Conservation (phyloP, 202 grass and related monocot genomes). For the Cymbopogon flexuosus region DNA sequence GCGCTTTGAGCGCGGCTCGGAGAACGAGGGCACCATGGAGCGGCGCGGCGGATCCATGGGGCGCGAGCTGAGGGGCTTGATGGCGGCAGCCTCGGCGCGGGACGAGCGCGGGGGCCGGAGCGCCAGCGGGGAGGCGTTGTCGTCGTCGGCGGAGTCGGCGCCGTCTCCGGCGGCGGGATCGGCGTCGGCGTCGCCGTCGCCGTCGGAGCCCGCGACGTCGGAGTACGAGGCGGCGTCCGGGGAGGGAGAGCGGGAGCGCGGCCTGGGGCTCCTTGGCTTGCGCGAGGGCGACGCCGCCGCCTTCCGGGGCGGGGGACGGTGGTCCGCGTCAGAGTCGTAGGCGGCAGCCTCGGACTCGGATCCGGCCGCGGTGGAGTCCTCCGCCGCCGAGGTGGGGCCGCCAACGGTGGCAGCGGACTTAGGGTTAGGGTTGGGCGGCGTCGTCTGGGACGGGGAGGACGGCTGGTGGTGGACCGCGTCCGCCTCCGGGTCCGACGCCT, state of each 20-base stretch:
- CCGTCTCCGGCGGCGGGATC: background rate
- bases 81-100: constrained; percentile 33
- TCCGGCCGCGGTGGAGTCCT: constrained; percentile 27
- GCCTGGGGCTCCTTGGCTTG: constrained; percentile 24
- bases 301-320: background rate
- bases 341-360: constrained; percentile 39
- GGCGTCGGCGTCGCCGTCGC: constrained; percentile 8
- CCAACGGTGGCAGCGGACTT: constrained; percentile 23
- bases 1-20: constrained; percentile 50
- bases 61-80: constrained; percentile 62
- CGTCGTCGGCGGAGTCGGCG: constrained; percentile 35
- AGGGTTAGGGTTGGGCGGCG: constrained; percentile 53
- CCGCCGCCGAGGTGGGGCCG: background rate
- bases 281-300: background rate
- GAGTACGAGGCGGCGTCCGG: constrained; percentile 32
- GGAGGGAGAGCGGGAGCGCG: constrained; percentile 15
- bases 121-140: constrained; percentile 26
- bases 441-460: constrained; percentile 41
- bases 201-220: background rate
- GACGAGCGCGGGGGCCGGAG: constrained; percentile 14
- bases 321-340: constrained; percentile 36
- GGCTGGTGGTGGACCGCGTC: constrained; percentile 28
- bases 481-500: constrained; percentile 42
- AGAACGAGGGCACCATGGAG: background rate
- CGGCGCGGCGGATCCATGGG: constrained; percentile 45